A percentile compares a stretch with the other conserved stretches of the same genome.
These are phyloP conservation scores for Cucurbita maxima DNA, from an alignment of 306 rosid species.

Conservation along the genomic window DNA sequence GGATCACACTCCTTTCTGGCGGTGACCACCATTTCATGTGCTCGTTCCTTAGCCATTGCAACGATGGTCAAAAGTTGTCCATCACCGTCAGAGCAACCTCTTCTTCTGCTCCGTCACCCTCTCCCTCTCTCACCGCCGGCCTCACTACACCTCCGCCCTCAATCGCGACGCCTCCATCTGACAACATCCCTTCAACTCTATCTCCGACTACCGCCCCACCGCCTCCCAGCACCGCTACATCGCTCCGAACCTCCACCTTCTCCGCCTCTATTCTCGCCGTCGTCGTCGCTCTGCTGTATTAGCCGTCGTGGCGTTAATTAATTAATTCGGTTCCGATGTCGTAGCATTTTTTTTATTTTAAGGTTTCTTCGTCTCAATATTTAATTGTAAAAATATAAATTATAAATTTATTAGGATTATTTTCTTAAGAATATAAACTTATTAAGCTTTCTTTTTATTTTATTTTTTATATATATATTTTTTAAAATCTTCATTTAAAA, in stretches of 20 bases:
- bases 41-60: constrained; percentile 10
- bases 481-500: too few species aligned
- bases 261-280: neutral
- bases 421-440: neutral
- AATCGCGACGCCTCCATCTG: neutral
- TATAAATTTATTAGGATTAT: too few species aligned
- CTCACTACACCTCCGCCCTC: neutral
- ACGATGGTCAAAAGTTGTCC: constrained; percentile 14
- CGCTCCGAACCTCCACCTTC: neutral
- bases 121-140: neutral
- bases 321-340: neutral
- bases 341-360: neutral
- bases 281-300: neutral
- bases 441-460: neutral
- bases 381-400: neutral
- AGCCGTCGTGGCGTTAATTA: neutral
- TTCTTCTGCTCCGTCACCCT: neutral
- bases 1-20: neutral
- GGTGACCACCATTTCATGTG: constrained; percentile 18
- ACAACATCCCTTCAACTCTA: neutral
- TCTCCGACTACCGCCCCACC: neutral
- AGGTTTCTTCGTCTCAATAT: neutral
- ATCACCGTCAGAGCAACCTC: neutral
- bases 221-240: neutral
- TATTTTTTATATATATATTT: too few species aligned